phyloP scores from a whole-genome alignment of 768 basidiomycete species.

The Pleurotus pulmonarius region DNA sequence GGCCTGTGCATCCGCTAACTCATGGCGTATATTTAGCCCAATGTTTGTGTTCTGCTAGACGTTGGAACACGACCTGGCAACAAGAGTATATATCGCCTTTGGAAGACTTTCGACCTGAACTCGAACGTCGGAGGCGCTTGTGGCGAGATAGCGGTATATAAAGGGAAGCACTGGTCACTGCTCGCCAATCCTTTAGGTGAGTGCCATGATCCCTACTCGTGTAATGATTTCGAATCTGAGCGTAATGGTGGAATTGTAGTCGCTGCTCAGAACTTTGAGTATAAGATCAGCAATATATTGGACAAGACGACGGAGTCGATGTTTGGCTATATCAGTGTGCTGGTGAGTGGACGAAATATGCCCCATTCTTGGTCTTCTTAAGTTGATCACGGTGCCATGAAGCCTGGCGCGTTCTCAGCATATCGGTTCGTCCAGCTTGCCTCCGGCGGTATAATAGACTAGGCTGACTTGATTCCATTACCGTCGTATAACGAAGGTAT shows the following conservation, averaged over 20 bases:
- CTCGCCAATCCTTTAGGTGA: constrained; percentile 82
- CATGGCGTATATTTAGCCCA: constrained; percentile 50
- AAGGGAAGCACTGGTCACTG: constrained; percentile 82
- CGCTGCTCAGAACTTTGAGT: constrained; percentile 95
- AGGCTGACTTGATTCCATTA: neutral
- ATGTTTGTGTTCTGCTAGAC: constrained; percentile 89
- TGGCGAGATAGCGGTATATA: constrained; percentile 93
- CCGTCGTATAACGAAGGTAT: constrained; percentile 38
- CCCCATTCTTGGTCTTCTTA: neutral
- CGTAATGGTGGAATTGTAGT: constrained; percentile 35
- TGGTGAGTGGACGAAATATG: constrained; percentile 42
- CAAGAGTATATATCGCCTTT: constrained; percentile 88
- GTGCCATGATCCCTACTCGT: neutral
- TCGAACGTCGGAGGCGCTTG: constrained; percentile 94
- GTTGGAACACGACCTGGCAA: constrained; percentile 90
- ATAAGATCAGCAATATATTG: constrained; percentile 87
- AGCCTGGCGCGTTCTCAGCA: constrained; percentile 95
- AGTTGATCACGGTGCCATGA: neutral
- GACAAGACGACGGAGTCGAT: constrained; percentile 87
- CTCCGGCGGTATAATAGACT: constrained; percentile 9
- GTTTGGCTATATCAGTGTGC: constrained; percentile 95
- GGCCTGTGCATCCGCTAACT: neutral
- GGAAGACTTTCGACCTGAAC: constrained; percentile 93
- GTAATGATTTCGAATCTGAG: neutral
- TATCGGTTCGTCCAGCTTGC: constrained; percentile 52